Evolutionary conservation across 2,329 filamentous ascomycete species (phyloP).

Genomic region (Talaromyces sp.): DNA sequence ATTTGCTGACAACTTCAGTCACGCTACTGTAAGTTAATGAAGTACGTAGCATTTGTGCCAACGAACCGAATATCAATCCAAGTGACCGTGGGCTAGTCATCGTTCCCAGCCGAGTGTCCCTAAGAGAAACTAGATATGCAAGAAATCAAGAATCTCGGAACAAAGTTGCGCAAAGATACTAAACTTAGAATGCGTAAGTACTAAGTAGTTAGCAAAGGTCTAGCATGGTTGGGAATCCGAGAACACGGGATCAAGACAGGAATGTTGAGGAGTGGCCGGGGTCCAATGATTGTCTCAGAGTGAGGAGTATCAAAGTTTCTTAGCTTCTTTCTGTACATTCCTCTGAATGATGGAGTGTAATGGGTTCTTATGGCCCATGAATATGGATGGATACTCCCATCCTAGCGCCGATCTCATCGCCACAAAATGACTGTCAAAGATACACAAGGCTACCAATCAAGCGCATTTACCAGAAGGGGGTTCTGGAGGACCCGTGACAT

Average conservation of each 20-base stretch:
- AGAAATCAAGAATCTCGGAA: not conserved
- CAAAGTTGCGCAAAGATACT: not conserved
- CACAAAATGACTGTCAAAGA: not conserved
- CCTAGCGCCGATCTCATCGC: conserved; percentile 6
- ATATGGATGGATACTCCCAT: not conserved
- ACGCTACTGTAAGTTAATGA: not conserved
- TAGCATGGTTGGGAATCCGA: too few relatives aligned
- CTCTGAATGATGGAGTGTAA: not conserved
- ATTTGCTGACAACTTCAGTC: not conserved
- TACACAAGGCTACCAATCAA: conserved; percentile 5
- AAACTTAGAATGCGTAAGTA: not conserved
- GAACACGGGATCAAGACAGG: not conserved
- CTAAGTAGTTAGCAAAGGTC: not conserved
- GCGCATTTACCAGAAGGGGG: not conserved
- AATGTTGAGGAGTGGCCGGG: not conserved
- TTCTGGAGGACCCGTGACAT: not conserved
- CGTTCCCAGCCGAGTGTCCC: not conserved
- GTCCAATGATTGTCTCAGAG: not conserved
- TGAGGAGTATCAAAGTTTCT: not conserved
- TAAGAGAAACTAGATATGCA: not conserved
- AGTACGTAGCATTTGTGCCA: not conserved
- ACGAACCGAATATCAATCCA: not conserved
- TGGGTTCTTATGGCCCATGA: not conserved
- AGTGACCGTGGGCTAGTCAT: not conserved
- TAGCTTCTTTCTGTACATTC: not conserved